These are phyloP conservation scores for Massarina eburnea DNA, from an alignment of 2,329 filamentous ascomycete species.

Conservation along the genomic window DNA sequence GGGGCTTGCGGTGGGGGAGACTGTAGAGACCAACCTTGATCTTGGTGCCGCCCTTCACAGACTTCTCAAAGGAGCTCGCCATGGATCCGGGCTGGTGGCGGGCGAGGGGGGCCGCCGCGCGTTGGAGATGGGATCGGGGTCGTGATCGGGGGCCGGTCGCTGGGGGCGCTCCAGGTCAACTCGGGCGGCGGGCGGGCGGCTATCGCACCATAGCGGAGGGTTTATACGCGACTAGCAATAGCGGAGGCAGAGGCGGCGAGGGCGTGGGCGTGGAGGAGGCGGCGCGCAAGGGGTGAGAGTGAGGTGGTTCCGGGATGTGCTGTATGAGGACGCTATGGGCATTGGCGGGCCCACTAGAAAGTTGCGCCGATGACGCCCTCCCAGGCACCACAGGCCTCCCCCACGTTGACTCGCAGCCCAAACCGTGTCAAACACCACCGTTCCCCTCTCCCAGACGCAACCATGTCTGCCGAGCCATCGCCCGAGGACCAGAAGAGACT, in stretches of 20 bases:
- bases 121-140: constrained; percentile 10
- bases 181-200: constrained; percentile 1
- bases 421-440: not conserved
- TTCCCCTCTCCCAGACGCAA: constrained; percentile 6
- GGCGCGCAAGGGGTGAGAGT: constrained; percentile 16
- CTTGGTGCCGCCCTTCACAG: constrained; percentile 97
- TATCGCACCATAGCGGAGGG: constrained; percentile 33
- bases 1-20: not conserved
- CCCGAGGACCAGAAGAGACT: constrained; percentile 57
- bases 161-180: constrained; percentile 12
- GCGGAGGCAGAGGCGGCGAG: constrained; percentile 8
- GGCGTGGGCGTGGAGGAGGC: constrained; percentile 17
- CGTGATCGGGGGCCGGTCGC: constrained; percentile 12
- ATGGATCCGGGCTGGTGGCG: constrained; percentile 48
- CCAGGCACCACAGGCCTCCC: not conserved
- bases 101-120: constrained; percentile 16
- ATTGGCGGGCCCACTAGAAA: not conserved
- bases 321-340: constrained; percentile 4
- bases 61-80: constrained; percentile 95
- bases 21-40: constrained; percentile 68
- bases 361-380: constrained; percentile 4
- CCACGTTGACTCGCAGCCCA: not conserved
- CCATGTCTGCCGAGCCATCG: constrained; percentile 49
- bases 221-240: constrained; percentile 3
- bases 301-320: constrained; percentile 6